Percentiles rank a stretch among this genome's conserved stretches.
Evolutionary conservation across 257 asterid species (phyloP).

Genomic region (Forsythia suspensa): DNA sequence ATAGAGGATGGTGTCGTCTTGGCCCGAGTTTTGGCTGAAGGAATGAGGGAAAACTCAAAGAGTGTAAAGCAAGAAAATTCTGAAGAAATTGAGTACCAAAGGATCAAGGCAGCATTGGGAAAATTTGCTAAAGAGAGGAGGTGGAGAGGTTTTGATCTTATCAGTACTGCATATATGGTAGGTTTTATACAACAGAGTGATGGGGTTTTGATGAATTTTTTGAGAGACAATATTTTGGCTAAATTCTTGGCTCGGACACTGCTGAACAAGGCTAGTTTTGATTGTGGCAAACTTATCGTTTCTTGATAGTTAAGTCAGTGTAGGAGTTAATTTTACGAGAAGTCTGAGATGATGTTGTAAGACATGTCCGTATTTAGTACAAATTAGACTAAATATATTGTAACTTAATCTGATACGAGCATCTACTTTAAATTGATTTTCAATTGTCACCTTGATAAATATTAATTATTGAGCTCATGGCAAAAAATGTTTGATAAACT

Average conservation of each 20-base stretch:
- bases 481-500: no score
- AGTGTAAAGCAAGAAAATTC: neutral
- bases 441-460: neutral
- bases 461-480: no score
- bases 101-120: slow-evolving; percentile 26
- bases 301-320: neutral
- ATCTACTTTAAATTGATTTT: neutral
- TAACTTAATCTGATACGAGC: no score
- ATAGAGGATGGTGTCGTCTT: slow-evolving; percentile 36
- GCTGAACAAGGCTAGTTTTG: slow-evolving; percentile 33
- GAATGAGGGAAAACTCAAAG: slow-evolving; percentile 6
- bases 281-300: slow-evolving; percentile 30
- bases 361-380: no score
- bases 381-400: no score
- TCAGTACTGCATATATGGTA: slow-evolving; percentile 33
- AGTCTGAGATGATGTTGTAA: no score
- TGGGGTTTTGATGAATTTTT: slow-evolving; percentile 31
- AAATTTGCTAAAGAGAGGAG: slow-evolving; percentile 44
- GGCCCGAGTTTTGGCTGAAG: slow-evolving; percentile 31
- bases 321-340: neutral
- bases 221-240: slow-evolving; percentile 31
- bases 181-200: slow-evolving; percentile 41
- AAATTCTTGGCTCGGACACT: slow-evolving; percentile 24
- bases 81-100: slow-evolving; percentile 23
- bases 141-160: slow-evolving; percentile 42